Evolutionary conservation across 768 basidiomycete species (phyloP).

Genomic region (Boletus sp.): DNA sequence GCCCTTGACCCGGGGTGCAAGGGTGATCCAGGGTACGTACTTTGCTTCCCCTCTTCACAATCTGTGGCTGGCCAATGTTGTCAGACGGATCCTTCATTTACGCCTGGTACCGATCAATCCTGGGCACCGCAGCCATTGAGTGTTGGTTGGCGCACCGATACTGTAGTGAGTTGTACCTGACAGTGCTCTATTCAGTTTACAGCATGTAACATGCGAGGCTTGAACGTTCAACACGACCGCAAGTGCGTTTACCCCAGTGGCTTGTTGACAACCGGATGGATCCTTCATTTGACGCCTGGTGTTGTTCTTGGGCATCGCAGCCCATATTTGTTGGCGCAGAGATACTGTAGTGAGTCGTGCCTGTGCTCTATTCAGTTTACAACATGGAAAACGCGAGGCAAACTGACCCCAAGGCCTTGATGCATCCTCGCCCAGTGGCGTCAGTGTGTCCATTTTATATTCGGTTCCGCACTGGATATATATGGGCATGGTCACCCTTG

Average conservation of each 20-base stretch:
- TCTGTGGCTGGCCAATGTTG: neutral
- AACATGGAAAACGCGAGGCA: conserved; percentile 16
- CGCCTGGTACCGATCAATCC: neutral
- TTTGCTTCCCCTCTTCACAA: neutral
- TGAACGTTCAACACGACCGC: neutral
- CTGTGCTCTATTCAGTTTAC: neutral
- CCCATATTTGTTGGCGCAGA: neutral
- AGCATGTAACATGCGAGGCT: conserved; percentile 17
- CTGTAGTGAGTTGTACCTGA: neutral
- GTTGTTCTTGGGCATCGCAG: neutral
- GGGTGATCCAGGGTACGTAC: neutral
- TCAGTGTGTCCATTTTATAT: neutral
- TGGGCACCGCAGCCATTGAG: neutral
- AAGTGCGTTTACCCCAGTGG: conserved; percentile 2
- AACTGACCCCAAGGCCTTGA: neutral
- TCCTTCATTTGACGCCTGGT: no score
- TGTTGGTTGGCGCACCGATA: neutral
- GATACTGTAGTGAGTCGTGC: neutral
- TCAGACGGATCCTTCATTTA: neutral
- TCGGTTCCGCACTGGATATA: neutral
- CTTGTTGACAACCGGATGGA: no score
- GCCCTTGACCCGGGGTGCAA: conserved; percentile 11
- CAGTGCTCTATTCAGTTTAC: neutral
- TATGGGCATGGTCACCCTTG: neutral
- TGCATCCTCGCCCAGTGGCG: conserved; percentile 2